Base-by-base conservation (phyloP, 495 filamentous ascomycete genomes). In the Paragyromitra xinjiangensis region DNA sequence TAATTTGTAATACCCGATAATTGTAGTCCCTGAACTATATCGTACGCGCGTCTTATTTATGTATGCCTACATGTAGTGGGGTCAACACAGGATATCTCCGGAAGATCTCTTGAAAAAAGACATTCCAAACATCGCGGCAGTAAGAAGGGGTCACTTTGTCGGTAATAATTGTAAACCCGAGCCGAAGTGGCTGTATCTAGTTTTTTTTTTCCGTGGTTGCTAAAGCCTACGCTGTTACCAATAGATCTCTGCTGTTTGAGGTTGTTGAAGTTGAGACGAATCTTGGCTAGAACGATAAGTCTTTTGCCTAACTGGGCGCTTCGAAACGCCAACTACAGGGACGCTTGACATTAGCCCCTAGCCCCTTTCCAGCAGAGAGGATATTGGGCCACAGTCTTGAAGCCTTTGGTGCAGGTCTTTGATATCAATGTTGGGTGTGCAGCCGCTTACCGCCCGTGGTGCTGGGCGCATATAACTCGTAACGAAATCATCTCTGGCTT, bases 251-350 rank as follows among this genome's bases (percentile, higher is more conserved):
- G 24, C 6, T 64, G 66, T 71, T 70, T 70, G 66, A 69, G 29
- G 40, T 59, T 29, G 29, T 42, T 34, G 69, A 29, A 29, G 51
- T 63, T 63, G 68, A 73, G 59, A 76, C 73, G 59, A 45, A 44
- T 6, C 73, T 76, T 71, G 34, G 73, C 66, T 22, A 45, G 53
- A 11, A 42, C 22, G 50, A 48, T 40, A 69, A 69, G 59, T 44
- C 48, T 65, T 72, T 65, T 56, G 37, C 69, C 37, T 34, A 45
- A 39, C 50, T 48, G 68, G 37, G 72, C 72, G 58, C 58, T 75
- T 75, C 66, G 45, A 70, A 71, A 71, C 65, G 29, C 44, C 50
- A 58, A 69, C 50, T 9, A 62, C 58, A 40, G 51, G 62, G 66
- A 62, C 63, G 64, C 55, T 63, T 69, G 48, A 16, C 45, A 50